A percentile compares a stretch with the other conserved stretches of the same genome.
These are phyloP conservation scores for Elsinoe ampelina DNA, from an alignment of 2,329 filamentous ascomycete genomes.

Conservation along the genomic window DNA sequence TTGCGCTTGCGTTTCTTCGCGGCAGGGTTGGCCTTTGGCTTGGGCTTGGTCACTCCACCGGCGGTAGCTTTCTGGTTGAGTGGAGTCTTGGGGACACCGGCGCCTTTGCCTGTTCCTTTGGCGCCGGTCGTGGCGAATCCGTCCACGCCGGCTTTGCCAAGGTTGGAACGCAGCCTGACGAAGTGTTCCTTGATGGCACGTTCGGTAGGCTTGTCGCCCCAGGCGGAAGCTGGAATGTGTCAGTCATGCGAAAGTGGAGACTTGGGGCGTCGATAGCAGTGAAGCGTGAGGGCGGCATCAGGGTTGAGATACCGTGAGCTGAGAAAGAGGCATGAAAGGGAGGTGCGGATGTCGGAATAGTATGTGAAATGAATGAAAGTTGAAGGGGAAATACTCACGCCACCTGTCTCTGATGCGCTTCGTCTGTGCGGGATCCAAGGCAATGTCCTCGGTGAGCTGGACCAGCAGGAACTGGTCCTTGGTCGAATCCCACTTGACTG, in stretches of 20 bases:
- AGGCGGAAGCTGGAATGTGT: constrained; percentile 1
- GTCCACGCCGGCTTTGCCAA: not conserved
- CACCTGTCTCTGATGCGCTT: constrained; percentile 12
- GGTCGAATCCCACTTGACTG: constrained; percentile 15
- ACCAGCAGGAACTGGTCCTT: constrained; percentile 16
- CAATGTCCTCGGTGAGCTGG: constrained; percentile 13
- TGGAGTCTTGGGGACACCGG: not conserved
- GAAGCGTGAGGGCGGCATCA: no score
- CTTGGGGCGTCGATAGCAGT: no score
- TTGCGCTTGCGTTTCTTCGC: not conserved
- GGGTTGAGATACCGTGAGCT: no score
- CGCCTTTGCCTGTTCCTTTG: not conserved
- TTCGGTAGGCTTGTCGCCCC: constrained; percentile 14
- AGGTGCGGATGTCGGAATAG: no score
- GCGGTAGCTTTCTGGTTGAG: not conserved
- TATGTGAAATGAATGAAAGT: not conserved
- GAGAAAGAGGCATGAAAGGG: no score
- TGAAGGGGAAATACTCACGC: constrained; percentile 14
- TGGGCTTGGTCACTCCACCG: no score
- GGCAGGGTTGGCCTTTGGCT: not conserved
- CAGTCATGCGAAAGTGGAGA: no score
- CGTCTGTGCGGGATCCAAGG: not conserved
- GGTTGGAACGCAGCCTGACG: constrained; percentile 13
- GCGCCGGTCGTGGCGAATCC: not conserved
- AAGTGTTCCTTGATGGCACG: constrained; percentile 17